A percentile compares a stretch with the other conserved stretches of the same genome.
phyloP scores from a whole-genome alignment of 495 filamentous ascomycete genomes.

The Hypoxylon crocopeplum region DNA sequence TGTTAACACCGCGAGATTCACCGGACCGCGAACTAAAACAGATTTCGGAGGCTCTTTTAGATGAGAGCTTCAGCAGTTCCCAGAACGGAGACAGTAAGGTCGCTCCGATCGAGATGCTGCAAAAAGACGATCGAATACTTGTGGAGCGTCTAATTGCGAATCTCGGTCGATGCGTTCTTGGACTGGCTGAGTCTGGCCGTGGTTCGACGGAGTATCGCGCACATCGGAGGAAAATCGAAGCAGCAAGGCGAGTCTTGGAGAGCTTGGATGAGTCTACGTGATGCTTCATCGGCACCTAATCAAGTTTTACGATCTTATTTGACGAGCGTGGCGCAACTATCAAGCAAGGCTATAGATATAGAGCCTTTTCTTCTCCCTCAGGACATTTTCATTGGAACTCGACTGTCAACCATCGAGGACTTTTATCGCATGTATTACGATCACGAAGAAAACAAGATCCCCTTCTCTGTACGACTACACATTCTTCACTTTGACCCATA shows the following conservation, averaged over 20 bases:
- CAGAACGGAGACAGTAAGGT: conserved; percentile 31
- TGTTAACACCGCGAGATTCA: conserved; percentile 47
- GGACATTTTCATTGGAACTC: conserved; percentile 18
- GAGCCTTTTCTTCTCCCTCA: background rate
- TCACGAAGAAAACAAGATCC: conserved; percentile 27
- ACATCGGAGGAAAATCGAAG: conserved; percentile 73
- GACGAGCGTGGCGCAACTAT: conserved; percentile 13
- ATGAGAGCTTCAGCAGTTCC: conserved; percentile 44
- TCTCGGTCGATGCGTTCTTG: conserved; percentile 72
- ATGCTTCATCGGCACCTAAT: conserved; percentile 25
- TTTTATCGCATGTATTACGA: conserved; percentile 27
- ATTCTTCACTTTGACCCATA: background rate
- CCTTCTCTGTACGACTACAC: conserved; percentile 6
- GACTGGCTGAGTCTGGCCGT: conserved; percentile 67
- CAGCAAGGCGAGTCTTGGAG: conserved; percentile 73
- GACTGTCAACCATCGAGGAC: conserved; percentile 1
- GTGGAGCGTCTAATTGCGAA: conserved; percentile 79
- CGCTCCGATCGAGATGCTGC: conserved; percentile 57
- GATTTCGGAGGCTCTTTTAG: conserved; percentile 49
- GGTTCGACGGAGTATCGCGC: conserved; percentile 66
- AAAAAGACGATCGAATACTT: conserved; percentile 73
- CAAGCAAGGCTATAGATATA: background rate
- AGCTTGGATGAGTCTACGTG: conserved; percentile 51
- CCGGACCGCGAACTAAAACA: conserved; percentile 48
- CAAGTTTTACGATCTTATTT: conserved; percentile 36